Evolutionary conservation across 1,139 yeast species (phyloP).

Genomic region (Candida tropicalis): DNA sequence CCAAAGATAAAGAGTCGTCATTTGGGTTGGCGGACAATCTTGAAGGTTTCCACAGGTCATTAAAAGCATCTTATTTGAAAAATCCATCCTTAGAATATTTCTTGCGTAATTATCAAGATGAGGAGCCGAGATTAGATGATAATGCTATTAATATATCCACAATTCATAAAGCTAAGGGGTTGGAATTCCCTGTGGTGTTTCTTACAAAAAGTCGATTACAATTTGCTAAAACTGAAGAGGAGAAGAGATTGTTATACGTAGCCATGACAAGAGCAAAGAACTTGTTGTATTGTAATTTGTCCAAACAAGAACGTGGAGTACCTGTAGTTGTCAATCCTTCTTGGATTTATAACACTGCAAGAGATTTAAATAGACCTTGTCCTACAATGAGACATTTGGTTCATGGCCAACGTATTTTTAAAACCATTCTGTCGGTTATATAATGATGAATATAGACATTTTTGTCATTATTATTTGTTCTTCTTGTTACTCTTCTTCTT

Average conservation of each 20-base stretch:
- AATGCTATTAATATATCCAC: slow-evolving; percentile 56
- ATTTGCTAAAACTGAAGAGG: slow-evolving; percentile 19
- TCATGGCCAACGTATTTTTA: slow-evolving; percentile 6
- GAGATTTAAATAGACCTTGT: slow-evolving; percentile 11
- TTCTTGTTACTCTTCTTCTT: too few relatives aligned
- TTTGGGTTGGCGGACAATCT: slow-evolving; percentile 22
- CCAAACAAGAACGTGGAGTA: background rate
- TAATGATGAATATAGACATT: too few relatives aligned
- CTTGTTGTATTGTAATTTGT: slow-evolving; percentile 43
- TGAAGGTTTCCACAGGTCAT: slow-evolving; percentile 29
- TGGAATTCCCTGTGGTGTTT: slow-evolving; percentile 72
- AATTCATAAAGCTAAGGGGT: slow-evolving; percentile 71
- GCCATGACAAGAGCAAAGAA: slow-evolving; percentile 66
- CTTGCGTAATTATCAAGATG: slow-evolving; percentile 50
- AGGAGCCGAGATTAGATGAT: slow-evolving; percentile 30
- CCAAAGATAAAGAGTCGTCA: slow-evolving; percentile 13
- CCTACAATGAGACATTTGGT: slow-evolving; percentile 7
- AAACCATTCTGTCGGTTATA: too few relatives aligned
- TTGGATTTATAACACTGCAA: slow-evolving; percentile 6
- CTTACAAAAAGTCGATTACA: slow-evolving; percentile 33
- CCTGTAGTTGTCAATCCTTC: slow-evolving; percentile 3
- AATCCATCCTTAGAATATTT: slow-evolving; percentile 33
- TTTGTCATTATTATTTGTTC: too few relatives aligned
- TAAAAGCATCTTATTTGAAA: slow-evolving; percentile 23
- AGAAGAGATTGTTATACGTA: slow-evolving; percentile 52